Evolutionary conservation across 192 early-diverging fungal species (phyloP), one percentile per base, ranked within the genome.

Genomic region (Coemansia sp.): DNA sequence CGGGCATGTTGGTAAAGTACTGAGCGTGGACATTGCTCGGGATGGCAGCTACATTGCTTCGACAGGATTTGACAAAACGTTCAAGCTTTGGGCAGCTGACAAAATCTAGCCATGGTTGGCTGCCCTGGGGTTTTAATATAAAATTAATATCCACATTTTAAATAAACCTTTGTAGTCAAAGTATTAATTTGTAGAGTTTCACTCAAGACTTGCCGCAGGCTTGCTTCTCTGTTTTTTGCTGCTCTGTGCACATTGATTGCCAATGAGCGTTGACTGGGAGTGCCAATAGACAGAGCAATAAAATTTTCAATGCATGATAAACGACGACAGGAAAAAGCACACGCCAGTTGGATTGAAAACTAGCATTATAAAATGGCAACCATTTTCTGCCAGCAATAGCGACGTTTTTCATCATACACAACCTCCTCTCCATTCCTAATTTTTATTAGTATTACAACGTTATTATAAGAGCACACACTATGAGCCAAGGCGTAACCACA

Each of bases 1-100:
- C 16, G 96, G 95, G 0, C 87, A 96, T 59, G 91, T 93, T 47
- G 91, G 91, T 58, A 95, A 93, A 69, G 92, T 99, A 1, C 92
- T 93, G 84, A 82, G 90, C 50, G 77, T 94, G 12, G 97, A 98
- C 75, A 81, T 97, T 23, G 88, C 59, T 3, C 17, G 68, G 72
- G 88, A 98, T 77, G 91, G 92, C 37, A 82, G 85, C 57, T 96
- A 86, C 67, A 87, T 98, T 71, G 93, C 85, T 1, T 95, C 94
- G 4, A 80, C 89, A 43, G 90, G 90, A 10, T 96, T 88, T 62
- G 97, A 98, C 74, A 87, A 95, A 37, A 97, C 97, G 0, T 97
- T 97, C 75, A 98, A 98, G 77, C 82, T 98, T 11, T 96, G 88
- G 88, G 82, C 82, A 43, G 72, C 85, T 6, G 89, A 90, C 37